Evolutionary conservation across 306 rosid genomes (phyloP), one percentile per base, ranked within the genome.

Genomic region (Luffa acutangula): DNA sequence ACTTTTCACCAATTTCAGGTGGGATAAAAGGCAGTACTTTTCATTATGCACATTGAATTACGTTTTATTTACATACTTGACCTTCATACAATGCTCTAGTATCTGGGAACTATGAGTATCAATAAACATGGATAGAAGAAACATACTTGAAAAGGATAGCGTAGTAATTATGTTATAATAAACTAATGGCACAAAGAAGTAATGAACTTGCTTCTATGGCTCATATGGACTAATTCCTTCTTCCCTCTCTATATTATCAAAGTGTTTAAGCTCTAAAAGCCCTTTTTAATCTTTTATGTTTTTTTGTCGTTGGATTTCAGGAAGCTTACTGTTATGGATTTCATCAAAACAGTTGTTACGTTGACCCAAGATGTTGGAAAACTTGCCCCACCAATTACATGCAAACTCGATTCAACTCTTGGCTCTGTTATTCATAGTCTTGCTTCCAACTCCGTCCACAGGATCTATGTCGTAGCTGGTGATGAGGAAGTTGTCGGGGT

Each of bases 1-100:
- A 41, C 87, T 90, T 78, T 92, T 92, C 92, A 81, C 99, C 85
- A 89, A 90, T 85, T 93, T 91, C 73, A 89, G 93, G 98, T 92
- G 81, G 45, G 81, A 46, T 69, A 10, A 4, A 41, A 18, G 74
- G 11, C 20, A 9, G 39, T n/a, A 69, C 52, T 42, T 42, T 20
- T 42, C 75, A 7, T 42, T 18, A 41, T 69, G 52, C 49, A 45
- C n/a, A 18, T 70, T 71, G 77, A 46, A 43, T 45, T 45, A 21
- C 76, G 1, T 20, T 71, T 71, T 13, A 45, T 46, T 49, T 57
- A 3, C 57, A 25, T 9, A 70, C 76, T 43, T 70, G 76, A 70
- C 37, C 76, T 69, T 69, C 53, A 43, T 70, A 43, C n/a, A 67
- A 39, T 39, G 51, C 33, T 67, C 74, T 39, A 17, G 10, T 34